Evolutionary conservation across 495 filamentous ascomycete species (phyloP).

Genomic region (Beverwykella pulmonaria): DNA sequence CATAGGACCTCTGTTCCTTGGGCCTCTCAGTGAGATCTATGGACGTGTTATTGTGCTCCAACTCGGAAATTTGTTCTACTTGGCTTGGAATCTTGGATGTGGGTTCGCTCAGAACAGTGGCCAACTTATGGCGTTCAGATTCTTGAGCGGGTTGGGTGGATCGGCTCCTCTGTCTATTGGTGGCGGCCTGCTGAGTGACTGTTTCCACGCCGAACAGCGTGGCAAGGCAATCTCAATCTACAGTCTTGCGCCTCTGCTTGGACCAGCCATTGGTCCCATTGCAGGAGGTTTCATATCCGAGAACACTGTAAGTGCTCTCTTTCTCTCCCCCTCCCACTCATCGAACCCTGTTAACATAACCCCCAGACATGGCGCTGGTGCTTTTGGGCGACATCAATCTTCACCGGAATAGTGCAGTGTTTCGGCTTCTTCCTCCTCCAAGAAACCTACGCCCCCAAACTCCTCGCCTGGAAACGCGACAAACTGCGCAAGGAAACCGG

Average conservation of each 20-base stretch:
- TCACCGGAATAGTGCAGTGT: conserved; percentile 62
- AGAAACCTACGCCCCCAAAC: conserved; percentile 64
- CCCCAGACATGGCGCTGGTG: conserved; percentile 44
- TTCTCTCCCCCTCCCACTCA: not conserved
- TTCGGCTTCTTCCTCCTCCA: conserved; percentile 67
- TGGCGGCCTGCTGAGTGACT: conserved; percentile 46
- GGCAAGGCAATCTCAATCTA: conserved; percentile 48
- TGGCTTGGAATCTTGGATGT: conserved; percentile 47
- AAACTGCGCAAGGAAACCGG: conserved; percentile 64
- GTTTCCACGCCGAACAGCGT: conserved; percentile 46
- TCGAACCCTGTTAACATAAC: not conserved
- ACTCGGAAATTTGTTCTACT: conserved; percentile 46
- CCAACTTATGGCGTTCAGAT: conserved; percentile 49
- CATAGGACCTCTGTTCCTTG: conserved; percentile 54
- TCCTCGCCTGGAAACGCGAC: conserved; percentile 60
- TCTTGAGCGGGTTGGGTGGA: conserved; percentile 48
- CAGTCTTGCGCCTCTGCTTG: conserved; percentile 48
- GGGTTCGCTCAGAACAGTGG: conserved; percentile 45
- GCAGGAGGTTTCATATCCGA: conserved; percentile 61
- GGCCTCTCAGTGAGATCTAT: conserved; percentile 47
- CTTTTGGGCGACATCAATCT: conserved; percentile 57
- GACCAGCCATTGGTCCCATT: conserved; percentile 48
- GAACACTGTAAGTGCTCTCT: conserved; percentile 48
- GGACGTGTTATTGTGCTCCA: conserved; percentile 48
- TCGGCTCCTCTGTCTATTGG: conserved; percentile 49